Conservation (phyloP, 768 basidiomycete species). For the Phylloporus rhodoxanthus region DNA sequence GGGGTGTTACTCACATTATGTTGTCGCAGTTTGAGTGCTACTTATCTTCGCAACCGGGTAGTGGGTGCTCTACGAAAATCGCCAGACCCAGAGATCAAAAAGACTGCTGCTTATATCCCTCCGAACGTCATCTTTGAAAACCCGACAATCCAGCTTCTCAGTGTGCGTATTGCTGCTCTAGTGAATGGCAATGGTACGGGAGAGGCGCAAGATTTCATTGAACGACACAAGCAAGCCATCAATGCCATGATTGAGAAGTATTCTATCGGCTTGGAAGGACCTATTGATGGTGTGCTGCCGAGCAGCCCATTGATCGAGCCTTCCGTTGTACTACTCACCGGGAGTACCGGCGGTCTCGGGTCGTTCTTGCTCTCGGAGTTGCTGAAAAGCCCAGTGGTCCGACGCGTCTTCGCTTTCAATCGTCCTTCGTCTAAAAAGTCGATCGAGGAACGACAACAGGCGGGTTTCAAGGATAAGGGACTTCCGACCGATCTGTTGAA, state of each 20-base stretch:
- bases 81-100: conserved; percentile 16
- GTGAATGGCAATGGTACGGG: not conserved
- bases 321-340: conserved; percentile 28
- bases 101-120: conserved; percentile 19
- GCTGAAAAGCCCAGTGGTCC: conserved; percentile 18
- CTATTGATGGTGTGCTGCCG: conserved; percentile 13
- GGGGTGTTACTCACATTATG: not conserved
- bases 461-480: conserved; percentile 33
- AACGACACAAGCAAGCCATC: conserved; percentile 16
- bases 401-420: conserved; percentile 34
- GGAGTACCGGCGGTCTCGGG: conserved; percentile 41
- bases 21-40: conserved; percentile 18
- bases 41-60: conserved; percentile 20
- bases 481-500: conserved; percentile 29
- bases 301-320: not conserved
- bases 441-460: conserved; percentile 25
- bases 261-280: conserved; percentile 14
- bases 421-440: conserved; percentile 13
- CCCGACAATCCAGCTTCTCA: conserved; percentile 30
- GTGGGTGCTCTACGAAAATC: conserved; percentile 22
- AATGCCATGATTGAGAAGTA: conserved; percentile 38
- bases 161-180: conserved; percentile 6
- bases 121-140: conserved; percentile 32
- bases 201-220: not conserved
- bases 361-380: conserved; percentile 32